Percentiles rank a stretch among this genome's conserved stretches.
These are phyloP conservation scores for Verticillium alfalfae DNA, from an alignment of 2,329 filamentous ascomycete species.

Conservation along the genomic window DNA sequence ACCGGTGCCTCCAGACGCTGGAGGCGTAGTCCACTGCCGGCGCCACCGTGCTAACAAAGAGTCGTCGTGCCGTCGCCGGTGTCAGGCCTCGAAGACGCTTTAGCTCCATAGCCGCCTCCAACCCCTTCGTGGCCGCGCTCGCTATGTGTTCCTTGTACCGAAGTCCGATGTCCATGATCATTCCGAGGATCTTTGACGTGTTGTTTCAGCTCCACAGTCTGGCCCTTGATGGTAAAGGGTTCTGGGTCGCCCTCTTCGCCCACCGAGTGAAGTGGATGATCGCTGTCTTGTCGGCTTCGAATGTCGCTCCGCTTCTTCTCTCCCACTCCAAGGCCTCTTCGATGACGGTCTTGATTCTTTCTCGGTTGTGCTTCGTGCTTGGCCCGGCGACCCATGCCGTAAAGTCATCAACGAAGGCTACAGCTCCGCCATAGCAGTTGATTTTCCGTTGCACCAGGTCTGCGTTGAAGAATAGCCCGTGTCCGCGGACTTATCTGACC, in stretches of 20 bases:
- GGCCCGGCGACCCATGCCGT: neutral
- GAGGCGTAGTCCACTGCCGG: conserved; percentile 18
- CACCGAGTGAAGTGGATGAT: conserved; percentile 9
- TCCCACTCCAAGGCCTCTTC: conserved; percentile 14
- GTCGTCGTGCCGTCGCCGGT: conserved; percentile 13
- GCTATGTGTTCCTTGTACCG: conserved; percentile 6
- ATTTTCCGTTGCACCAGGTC: conserved; percentile 20
- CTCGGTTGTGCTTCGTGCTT: conserved; percentile 4
- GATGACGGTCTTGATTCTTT: conserved; percentile 15
- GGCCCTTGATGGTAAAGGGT: neutral
- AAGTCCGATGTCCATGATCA: conserved; percentile 14
- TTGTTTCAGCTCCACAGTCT: neutral
- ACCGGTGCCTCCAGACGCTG: conserved; percentile 15
- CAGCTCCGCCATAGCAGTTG: conserved; percentile 15
- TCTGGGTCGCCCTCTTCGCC: neutral
- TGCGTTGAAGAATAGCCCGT: conserved; percentile 19
- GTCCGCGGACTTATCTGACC: too few species aligned
- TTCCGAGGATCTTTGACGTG: conserved; percentile 12
- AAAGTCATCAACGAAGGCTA: conserved; percentile 11
- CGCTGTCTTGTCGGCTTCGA: conserved; percentile 17
- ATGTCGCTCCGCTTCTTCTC: conserved; percentile 16
- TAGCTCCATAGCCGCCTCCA: conserved; percentile 6
- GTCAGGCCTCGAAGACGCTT: conserved; percentile 10
- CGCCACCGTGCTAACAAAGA: conserved; percentile 15
- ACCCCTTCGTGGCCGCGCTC: conserved; percentile 9